Conservation (phyloP, 805 yeast species). For the Sugiyamaella smithiae region DNA sequence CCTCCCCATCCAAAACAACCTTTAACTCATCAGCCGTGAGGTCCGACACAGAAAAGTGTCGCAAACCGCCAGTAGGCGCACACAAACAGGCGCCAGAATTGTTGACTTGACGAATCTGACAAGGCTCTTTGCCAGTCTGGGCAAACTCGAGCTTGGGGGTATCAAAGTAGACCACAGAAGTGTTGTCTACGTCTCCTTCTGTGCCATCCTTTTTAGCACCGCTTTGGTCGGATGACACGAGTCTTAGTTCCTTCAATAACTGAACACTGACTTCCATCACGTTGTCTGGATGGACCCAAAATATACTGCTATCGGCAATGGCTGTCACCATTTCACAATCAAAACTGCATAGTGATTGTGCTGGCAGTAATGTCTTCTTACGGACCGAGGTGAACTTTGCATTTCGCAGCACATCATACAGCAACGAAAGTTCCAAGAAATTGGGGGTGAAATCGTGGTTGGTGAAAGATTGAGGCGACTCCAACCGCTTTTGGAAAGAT, state of each 20-base stretch:
- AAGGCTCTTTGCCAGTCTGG: constrained; percentile 39
- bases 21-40: constrained; percentile 14
- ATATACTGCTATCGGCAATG: constrained; percentile 38
- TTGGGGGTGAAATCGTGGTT: constrained; percentile 57
- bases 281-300: constrained; percentile 62
- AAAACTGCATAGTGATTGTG: constrained; percentile 27
- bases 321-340: constrained; percentile 36
- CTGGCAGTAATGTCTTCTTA: constrained; percentile 19
- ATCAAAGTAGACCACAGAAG: constrained; percentile 34
- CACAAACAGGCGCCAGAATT: constrained; percentile 24
- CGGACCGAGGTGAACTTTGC: constrained; percentile 26
- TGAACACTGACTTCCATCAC: constrained; percentile 51
- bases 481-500: constrained; percentile 34
- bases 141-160: constrained; percentile 38
- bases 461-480: constrained; percentile 55
- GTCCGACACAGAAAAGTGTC: constrained; percentile 30
- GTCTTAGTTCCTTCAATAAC: constrained; percentile 43
- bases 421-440: constrained; percentile 56
- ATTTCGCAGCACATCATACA: constrained; percentile 48
- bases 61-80: constrained; percentile 39
- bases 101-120: constrained; percentile 33
- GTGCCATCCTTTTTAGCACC: constrained; percentile 4
- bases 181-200: constrained; percentile 1
- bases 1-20: constrained; percentile 7
- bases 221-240: constrained; percentile 32